A percentile compares a stretch with the other conserved stretches of the same genome.
phyloP scores from a whole-genome alignment of 441 rosid genomes.

The Syzygium malaccense region DNA sequence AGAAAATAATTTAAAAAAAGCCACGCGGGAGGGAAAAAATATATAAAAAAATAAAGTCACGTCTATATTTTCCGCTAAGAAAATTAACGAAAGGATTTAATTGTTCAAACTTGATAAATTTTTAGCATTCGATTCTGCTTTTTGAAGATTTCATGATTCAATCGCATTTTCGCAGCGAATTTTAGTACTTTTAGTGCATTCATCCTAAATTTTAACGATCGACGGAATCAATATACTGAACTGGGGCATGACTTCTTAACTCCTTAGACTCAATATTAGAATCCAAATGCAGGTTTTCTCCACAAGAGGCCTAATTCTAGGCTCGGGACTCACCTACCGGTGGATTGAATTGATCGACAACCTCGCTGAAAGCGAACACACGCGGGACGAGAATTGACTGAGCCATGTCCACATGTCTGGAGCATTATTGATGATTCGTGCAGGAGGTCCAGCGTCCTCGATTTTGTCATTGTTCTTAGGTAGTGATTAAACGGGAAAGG shows the following conservation, averaged over 20 bases:
- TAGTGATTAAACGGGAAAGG: background rate
- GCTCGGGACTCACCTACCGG: background rate
- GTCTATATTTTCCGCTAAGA: fast-evolving
- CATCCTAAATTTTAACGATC: background rate
- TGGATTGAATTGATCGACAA: no score
- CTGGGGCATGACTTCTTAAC: background rate
- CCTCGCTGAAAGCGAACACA: background rate
- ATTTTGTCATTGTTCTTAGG: background rate
- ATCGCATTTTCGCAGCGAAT: background rate
- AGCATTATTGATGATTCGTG: background rate
- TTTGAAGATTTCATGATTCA: background rate
- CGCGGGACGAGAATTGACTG: background rate
- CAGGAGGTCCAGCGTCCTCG: background rate
- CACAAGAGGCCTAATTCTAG: background rate
- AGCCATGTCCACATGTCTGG: background rate
- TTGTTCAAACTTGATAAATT: background rate
- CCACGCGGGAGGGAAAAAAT: background rate
- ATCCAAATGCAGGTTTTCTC: background rate
- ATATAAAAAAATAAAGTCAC: background rate
- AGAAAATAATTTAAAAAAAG: background rate
- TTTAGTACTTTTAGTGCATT: background rate
- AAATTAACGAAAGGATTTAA: background rate
- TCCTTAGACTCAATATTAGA: background rate
- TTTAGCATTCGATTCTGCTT: fast-evolving
- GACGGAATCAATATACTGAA: background rate